Conservation (phyloP, 352 stramenopile species). For the Phytophthora vignae region DNA sequence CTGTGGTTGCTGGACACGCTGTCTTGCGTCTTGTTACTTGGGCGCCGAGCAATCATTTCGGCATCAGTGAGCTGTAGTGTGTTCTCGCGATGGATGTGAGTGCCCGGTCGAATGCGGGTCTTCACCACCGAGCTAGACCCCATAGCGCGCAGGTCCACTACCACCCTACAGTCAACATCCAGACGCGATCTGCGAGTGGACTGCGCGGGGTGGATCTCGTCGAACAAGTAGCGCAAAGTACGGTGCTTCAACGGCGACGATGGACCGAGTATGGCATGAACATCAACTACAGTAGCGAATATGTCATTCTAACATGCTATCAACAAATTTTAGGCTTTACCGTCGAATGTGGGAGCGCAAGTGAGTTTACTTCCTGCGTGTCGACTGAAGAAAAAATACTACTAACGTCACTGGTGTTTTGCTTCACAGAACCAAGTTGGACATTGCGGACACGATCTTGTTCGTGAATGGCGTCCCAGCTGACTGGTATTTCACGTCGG, state of each 20-base stretch:
- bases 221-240: conserved; percentile 58
- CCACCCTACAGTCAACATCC: conserved; percentile 11
- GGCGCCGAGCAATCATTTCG: not conserved
- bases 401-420: not conserved
- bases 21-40: not conserved
- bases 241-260: conserved; percentile 54
- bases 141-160: not conserved
- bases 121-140: conserved; percentile 7
- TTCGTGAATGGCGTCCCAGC: conserved; percentile 48
- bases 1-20: conserved; percentile 1
- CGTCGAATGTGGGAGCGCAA: conserved; percentile 65
- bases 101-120: conserved; percentile 4
- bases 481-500: conserved; percentile 75
- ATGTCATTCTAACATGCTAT: not conserved
- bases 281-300: not conserved
- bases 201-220: conserved; percentile 59
- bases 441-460: conserved; percentile 67
- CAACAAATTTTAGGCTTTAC: conserved; percentile 50
- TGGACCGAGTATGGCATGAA: conserved; percentile 58
- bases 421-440: conserved; percentile 50
- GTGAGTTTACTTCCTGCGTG: conserved; percentile 25
- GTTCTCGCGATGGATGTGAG: conserved; percentile 15
- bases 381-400: not conserved
- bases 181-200: conserved; percentile 16
- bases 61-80: not conserved